phyloP scores from a whole-genome alignment of 805 yeast genomes.

The Saturnispora kantuleensis region DNA sequence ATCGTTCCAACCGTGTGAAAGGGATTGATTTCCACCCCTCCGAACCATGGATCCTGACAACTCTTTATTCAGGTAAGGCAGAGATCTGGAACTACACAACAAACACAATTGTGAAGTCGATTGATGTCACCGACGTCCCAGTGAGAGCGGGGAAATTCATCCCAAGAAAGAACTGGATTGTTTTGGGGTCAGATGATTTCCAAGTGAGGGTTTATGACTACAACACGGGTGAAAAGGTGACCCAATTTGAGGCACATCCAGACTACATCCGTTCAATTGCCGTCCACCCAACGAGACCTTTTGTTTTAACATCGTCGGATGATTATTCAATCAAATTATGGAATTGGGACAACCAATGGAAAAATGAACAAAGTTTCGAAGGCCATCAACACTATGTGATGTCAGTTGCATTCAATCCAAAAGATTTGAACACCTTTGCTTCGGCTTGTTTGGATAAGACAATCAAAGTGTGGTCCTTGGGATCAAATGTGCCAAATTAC shows the following conservation, averaged over 20 bases:
- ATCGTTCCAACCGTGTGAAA: conserved; percentile 93
- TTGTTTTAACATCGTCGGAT: conserved; percentile 80
- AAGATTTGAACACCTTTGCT: conserved; percentile 95
- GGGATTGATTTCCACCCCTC: conserved; percentile 97
- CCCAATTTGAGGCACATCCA: conserved; percentile 96
- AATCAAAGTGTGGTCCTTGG: conserved; percentile 93
- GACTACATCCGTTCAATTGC: conserved; percentile 91
- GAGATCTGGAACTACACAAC: conserved; percentile 96
- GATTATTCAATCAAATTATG: conserved; percentile 87
- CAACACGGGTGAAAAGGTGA: conserved; percentile 88
- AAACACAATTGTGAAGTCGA: conserved; percentile 67
- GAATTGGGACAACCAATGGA: conserved; percentile 98
- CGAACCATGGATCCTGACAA: conserved; percentile 93
- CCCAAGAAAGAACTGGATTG: conserved; percentile 95
- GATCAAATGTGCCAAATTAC: conserved; percentile 80
- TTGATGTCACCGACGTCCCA: conserved; percentile 93
- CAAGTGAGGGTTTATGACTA: conserved; percentile 88
- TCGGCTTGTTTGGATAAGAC: conserved; percentile 95
- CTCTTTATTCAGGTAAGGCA: conserved; percentile 81
- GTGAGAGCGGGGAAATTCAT: conserved; percentile 92
- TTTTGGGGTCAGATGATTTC: conserved; percentile 94
- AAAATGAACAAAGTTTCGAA: conserved; percentile 78
- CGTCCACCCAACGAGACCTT: conserved; percentile 90
- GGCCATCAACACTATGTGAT: conserved; percentile 95
- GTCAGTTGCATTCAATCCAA: conserved; percentile 92